Conservation (phyloP, 2,329 filamentous ascomycete species). For the Fusarium keratoplasticum region DNA sequence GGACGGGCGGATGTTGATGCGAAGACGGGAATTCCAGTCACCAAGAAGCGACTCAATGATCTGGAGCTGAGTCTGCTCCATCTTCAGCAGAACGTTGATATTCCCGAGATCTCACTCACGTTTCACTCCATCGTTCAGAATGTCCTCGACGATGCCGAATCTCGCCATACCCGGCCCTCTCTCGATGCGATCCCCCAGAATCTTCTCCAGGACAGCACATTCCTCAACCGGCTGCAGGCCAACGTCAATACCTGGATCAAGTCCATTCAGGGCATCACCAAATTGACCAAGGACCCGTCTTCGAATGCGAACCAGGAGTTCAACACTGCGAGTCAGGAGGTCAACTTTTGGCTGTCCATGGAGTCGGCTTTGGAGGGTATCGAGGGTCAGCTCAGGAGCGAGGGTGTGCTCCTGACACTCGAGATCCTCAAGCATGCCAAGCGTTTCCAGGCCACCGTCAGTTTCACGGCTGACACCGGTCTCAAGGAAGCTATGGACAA, state of each 20-base stretch:
- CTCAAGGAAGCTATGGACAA: slow-evolving; percentile 95
- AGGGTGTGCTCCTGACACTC: slow-evolving; percentile 90
- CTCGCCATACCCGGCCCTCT: slow-evolving; percentile 74
- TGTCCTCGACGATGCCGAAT: slow-evolving; percentile 82
- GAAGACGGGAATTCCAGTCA: slow-evolving; percentile 95
- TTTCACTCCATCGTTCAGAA: slow-evolving; percentile 90
- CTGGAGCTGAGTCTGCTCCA: slow-evolving; percentile 90
- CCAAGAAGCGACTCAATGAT: slow-evolving; percentile 96
- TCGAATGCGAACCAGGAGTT: slow-evolving; percentile 67
- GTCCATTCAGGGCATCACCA: slow-evolving; percentile 96
- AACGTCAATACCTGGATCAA: slow-evolving; percentile 99
- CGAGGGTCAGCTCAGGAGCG: slow-evolving; percentile 86
- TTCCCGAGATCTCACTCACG: slow-evolving; percentile 88
- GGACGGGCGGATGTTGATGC: slow-evolving; percentile 86
- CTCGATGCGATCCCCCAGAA: slow-evolving; percentile 81
- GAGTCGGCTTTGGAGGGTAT: slow-evolving; percentile 93
- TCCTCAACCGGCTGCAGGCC: slow-evolving; percentile 92
- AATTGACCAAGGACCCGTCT: slow-evolving; percentile 86
- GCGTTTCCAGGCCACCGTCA: slow-evolving; percentile 96
- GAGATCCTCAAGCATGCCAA: slow-evolving; percentile 97
- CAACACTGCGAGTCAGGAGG: slow-evolving; percentile 90
- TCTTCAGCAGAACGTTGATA: slow-evolving; percentile 97
- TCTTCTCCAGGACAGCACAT: slow-evolving; percentile 87
- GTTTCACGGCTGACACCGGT: slow-evolving; percentile 95
- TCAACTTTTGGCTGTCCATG: slow-evolving; percentile 99